Evolutionary conservation across 2,329 filamentous ascomycete species (phyloP), one percentile per base, ranked within the genome.

Genomic region (Fusarium tupiense): DNA sequence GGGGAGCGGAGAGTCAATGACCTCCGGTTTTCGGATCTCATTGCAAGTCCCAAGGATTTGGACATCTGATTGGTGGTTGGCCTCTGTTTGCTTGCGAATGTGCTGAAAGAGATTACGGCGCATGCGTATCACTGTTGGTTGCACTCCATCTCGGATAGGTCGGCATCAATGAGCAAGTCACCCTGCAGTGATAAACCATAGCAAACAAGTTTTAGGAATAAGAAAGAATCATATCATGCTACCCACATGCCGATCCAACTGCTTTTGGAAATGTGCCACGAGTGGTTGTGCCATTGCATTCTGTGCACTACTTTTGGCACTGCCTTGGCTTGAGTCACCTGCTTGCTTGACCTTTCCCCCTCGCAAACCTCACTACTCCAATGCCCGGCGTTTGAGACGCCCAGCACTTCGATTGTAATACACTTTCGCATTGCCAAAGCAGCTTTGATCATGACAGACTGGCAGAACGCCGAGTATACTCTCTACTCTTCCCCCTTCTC

Each of bases 401-500:
- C n/a, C 24, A 19, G 5, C 20, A 40, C 20, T 14, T 26, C 26
- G 29, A 22, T 54, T 40, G 7, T 12, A 10, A 7, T n/a, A n/a
- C 14, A 29, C 20, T 38, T n/a, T 16, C 10, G 2, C 8, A 29
- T 40, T 29, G 6, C 12, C 14, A n/a, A n/a, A 13, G 8, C 7
- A 56, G 2, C 8, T 7, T 9, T 16, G n/a, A 29, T 29, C 4
- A 69, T 69, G 67, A 29, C 49, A 10, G 24, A 68, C 24, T 71
- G 59, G 67, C 37, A 41, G 7, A 31, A 64, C 16, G 68, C 68
- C 2, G 60, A 71, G 60, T 71, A 71, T 33, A 71, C 68, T 10
- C 66, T 71, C 24, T 71, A 71, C 56, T 71, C 68, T 0, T 65
- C 56, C 5, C 68, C 68, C 13, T 71, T 71, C 29, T 71, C 68